Conservation (phyloP, 2,329 filamentous ascomycete species). For the Scedosporium apiospermum region DNA sequence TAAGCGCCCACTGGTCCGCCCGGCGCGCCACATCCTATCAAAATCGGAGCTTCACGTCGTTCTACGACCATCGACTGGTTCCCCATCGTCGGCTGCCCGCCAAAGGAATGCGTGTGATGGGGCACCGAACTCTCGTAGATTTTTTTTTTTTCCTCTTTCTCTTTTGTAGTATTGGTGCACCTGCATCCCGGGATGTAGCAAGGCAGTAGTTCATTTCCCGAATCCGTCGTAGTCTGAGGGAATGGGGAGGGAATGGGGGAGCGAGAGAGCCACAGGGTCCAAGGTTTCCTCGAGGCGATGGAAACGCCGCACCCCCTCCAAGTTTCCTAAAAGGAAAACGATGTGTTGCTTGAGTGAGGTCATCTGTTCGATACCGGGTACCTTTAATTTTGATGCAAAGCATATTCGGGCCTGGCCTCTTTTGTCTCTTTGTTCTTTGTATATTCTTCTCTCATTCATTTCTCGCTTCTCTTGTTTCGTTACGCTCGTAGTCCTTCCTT, state of each 20-base stretch:
- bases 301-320: conserved; percentile 1
- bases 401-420: no score
- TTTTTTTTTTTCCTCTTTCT: neutral
- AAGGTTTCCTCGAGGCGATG: neutral
- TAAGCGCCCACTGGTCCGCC: conserved; percentile 7
- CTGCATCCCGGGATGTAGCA: no score
- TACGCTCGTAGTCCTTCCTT: neutral
- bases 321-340: neutral
- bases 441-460: neutral
- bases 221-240: neutral
- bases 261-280: neutral
- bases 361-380: neutral
- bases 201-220: neutral
- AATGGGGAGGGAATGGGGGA: neutral
- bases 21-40: conserved; percentile 4
- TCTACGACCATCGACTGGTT: neutral
- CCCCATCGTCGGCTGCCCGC: neutral
- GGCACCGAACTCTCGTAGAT: neutral
- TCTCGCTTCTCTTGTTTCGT: neutral
- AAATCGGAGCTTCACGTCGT: neutral
- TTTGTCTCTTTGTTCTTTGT: neutral
- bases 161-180: no score
- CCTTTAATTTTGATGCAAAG: no score
- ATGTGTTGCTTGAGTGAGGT: neutral
- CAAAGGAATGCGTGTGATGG: neutral